A percentile compares a stretch with the other conserved stretches of the same genome.
Evolutionary conservation across 2,329 filamentous ascomycete species (phyloP).

Genomic region (Acarospora socialis): DNA sequence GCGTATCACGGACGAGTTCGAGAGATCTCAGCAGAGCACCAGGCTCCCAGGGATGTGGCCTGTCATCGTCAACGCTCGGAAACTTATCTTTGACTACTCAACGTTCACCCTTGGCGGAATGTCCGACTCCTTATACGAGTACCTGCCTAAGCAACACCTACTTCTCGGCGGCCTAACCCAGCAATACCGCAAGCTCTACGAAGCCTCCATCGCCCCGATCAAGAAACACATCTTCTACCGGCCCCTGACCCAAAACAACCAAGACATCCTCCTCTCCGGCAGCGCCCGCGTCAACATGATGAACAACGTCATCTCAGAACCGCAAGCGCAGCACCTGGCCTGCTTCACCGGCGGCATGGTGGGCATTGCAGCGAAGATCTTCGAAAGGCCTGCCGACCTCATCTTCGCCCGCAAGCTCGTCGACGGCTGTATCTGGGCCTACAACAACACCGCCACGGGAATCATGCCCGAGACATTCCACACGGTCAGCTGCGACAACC

Average conservation of each 20-base stretch:
- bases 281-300: slow-evolving; percentile 24
- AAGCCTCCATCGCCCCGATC: slow-evolving; percentile 50
- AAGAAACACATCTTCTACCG: slow-evolving; percentile 63
- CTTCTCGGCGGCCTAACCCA: slow-evolving; percentile 52
- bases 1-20: slow-evolving; percentile 42
- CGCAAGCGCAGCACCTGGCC: slow-evolving; percentile 44
- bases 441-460: slow-evolving; percentile 41
- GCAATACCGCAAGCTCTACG: slow-evolving; percentile 62
- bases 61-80: slow-evolving; percentile 35
- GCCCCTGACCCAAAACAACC: slow-evolving; percentile 52
- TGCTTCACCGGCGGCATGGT: slow-evolving; percentile 62
- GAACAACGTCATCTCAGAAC: slow-evolving; percentile 15
- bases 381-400: slow-evolving; percentile 40
- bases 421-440: slow-evolving; percentile 50
- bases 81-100: slow-evolving; percentile 26
- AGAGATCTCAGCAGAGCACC: slow-evolving; percentile 38
- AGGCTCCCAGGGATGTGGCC: slow-evolving; percentile 51
- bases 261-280: slow-evolving; percentile 36
- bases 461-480: slow-evolving; percentile 49
- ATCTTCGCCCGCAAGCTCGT: slow-evolving; percentile 43
- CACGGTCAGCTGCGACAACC: slow-evolving; percentile 32
- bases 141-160: slow-evolving; percentile 51
- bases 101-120: slow-evolving; percentile 41
- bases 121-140: slow-evolving; percentile 44
- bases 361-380: slow-evolving; percentile 49